Base-by-base conservation (phyloP, 768 basidiomycete genomes). In the Leccinum obscurum region DNA sequence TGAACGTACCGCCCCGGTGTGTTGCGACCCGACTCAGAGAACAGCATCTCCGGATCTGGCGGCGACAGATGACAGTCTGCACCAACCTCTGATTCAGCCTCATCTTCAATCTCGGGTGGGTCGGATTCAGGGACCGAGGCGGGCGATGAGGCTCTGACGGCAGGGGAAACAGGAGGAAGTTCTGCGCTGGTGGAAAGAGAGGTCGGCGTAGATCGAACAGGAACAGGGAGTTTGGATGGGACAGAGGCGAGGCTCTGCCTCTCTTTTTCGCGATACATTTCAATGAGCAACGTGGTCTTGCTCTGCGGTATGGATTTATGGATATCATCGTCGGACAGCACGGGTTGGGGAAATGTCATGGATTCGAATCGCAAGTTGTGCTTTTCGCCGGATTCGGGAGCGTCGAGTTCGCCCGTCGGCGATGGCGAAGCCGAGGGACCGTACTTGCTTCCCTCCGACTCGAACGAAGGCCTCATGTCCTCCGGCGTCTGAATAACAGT, bases 191-290 rank as follows among this genome's bases (percentile, higher is more conserved):
- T 66, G 49, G 55, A 34, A 8, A 57, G 62, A 50, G 57, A 17
- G 2, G 69, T 50, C 11, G 69, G 44, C 44, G 20, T 46, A 22
- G 44, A 46, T 10, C 20, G 39, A 70, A 66, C 32, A 72, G 44
- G 76, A 48, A 80, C 71, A 14, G 75, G 80, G 14, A 74, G 69
- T 54, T 64, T 75, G 58, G 77, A 80, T 11, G 69, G 69, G 6
- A 28, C 5, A 30, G 55, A 24, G 22, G 39, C 1, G 46, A 63
- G 51, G 55, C 55, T 64, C 57, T 78, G 82, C 66, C 81, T 84
- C 78, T 85, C 89, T 68, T 69, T 67, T 75, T 93, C 88, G 54
- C 90, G 84, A 66, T 92, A 93, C 89, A 93, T 89, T 72, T 92
- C 90, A 65, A 93, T 93, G 54, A 93, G 78, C 2, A 86, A 83